These are phyloP conservation scores for Cucumis melo DNA, from an alignment of 306 rosid species.

Conservation along the genomic window DNA sequence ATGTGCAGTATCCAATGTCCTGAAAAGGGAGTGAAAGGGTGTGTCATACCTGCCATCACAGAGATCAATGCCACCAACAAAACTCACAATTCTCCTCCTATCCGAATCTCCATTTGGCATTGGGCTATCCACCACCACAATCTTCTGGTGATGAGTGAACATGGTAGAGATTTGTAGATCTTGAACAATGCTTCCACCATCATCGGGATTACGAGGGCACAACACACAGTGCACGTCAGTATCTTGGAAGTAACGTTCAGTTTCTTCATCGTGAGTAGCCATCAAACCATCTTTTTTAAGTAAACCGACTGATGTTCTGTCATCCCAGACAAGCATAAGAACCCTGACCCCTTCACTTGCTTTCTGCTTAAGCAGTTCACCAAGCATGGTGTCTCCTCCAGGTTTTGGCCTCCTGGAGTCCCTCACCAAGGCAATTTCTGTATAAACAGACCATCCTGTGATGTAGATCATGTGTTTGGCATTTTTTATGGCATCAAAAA, in stretches of 20 bases:
- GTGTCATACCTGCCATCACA: slow-evolving; percentile 76
- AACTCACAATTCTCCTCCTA: slow-evolving; percentile 48
- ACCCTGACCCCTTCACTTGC: slow-evolving; percentile 61
- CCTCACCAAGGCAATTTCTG: slow-evolving; percentile 56
- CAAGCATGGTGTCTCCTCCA: slow-evolving; percentile 43
- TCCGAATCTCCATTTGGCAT: slow-evolving; percentile 37
- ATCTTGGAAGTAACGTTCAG: slow-evolving; percentile 23
- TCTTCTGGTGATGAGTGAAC: slow-evolving; percentile 83
- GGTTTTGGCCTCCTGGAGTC: slow-evolving; percentile 60
- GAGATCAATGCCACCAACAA: slow-evolving; percentile 68
- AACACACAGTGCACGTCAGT: slow-evolving; percentile 54
- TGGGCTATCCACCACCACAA: slow-evolving; percentile 50
- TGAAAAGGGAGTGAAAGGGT: slow-evolving; percentile 53
- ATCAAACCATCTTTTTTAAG: slow-evolving; percentile 62
- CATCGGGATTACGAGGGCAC: slow-evolving; percentile 71
- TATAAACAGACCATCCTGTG: slow-evolving; percentile 72
- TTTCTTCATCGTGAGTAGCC: slow-evolving; percentile 76
- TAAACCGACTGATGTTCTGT: slow-evolving; percentile 53
- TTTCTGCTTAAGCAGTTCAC: slow-evolving; percentile 57
- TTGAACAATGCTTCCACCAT: slow-evolving; percentile 56
- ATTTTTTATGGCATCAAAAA: slow-evolving; percentile 50
- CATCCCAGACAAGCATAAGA: slow-evolving; percentile 72
- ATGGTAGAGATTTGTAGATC: slow-evolving; percentile 49
- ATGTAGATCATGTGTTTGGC: slow-evolving; percentile 57
- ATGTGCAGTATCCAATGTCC: slow-evolving; percentile 60